phyloP scores from a whole-genome alignment of 1,284 basidiomycete species.

The Ceratobasidium sp. region DNA sequence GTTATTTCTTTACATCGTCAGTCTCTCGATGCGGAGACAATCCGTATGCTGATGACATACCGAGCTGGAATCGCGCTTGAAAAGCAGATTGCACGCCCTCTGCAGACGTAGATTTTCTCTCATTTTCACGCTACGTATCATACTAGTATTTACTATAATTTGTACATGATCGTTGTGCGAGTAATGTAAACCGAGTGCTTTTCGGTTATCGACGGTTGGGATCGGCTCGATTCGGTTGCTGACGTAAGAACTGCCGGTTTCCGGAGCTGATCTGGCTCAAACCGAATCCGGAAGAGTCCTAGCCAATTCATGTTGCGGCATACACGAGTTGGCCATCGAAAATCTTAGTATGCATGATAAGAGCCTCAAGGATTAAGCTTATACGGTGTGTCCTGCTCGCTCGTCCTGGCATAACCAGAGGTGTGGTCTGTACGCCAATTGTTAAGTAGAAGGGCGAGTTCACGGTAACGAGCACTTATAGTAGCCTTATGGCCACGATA shows the following conservation, averaged over 20 bases:
- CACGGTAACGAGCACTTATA: too few species aligned
- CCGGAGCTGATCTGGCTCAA: neutral
- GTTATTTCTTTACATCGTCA: neutral
- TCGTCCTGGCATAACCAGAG: too few species aligned
- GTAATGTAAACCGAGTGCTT: neutral
- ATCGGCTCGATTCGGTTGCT: slow-evolving; percentile 1
- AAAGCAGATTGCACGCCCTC: neutral
- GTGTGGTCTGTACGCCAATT: too few species aligned
- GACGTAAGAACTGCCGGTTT: slow-evolving; percentile 13
- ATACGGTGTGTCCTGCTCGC: too few species aligned
- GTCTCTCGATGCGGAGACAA: slow-evolving; percentile 7
- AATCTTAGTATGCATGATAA: too few species aligned
- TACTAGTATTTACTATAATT: neutral
- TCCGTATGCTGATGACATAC: slow-evolving; percentile 8
- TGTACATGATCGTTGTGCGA: neutral
- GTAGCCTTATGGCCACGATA: too few species aligned
- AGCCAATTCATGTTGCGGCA: neutral
- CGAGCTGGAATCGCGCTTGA: slow-evolving; percentile 15
- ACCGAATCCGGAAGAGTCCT: slow-evolving; percentile 4
- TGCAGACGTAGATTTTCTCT: neutral
- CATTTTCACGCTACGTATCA: too few species aligned
- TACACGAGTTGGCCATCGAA: too few species aligned
- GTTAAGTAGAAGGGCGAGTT: too few species aligned
- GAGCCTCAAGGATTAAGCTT: too few species aligned
- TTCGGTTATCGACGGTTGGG: neutral